Base-by-base conservation (phyloP, 2,329 filamentous ascomycete genomes). In the Pestalotiopsis sp. region DNA sequence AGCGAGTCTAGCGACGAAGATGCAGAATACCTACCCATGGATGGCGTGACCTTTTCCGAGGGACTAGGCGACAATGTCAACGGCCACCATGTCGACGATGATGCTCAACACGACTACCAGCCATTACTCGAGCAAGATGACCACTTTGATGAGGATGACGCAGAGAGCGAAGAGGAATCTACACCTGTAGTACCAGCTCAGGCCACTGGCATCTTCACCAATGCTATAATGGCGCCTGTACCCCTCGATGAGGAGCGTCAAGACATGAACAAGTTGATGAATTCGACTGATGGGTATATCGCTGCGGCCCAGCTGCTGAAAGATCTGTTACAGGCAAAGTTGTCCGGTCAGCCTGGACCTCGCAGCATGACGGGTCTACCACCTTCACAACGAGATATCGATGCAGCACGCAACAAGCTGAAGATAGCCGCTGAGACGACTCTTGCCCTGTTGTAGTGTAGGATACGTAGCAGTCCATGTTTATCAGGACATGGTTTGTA, bases 281-380 rank as follows among this genome's bases (percentile, higher is more conserved):
- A 25, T n/a, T 27, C 49, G 49, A 23, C 31, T 23, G 49, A 66
- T 25, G 41, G 49, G 11, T 66, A 27, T 23, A 58, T 58, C 25
- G 31, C 25, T 36, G 64, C 64, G 23, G 41, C 64, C 2, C 64
- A 66, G 36, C 23, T 39, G 6, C 23, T 66, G 9, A 66, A 58
- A 25, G 64, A 66, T 39, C 27, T 66, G n/a, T 25, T 57, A 7
- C 64, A 31, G 45, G 64, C 64, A 23, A 66, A 36, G 23, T 25
- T 11, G 9, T 13, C 12, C 3, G 45, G 64, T 23, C 39, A 23
- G 14, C 64, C 64, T 36, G 64, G 20, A 7, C 41, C 64, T 57
- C 45, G 27, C 23, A 59, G 31, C 23, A 52, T 67, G 20, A 49
- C 31, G 27, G 56, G 65, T 12, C 31, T 41, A 27, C 31, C 52